A percentile compares a stretch with the other conserved stretches of the same genome.
phyloP scores from a whole-genome alignment of 2,329 filamentous ascomycete genomes.

The Xylariales sp. region DNA sequence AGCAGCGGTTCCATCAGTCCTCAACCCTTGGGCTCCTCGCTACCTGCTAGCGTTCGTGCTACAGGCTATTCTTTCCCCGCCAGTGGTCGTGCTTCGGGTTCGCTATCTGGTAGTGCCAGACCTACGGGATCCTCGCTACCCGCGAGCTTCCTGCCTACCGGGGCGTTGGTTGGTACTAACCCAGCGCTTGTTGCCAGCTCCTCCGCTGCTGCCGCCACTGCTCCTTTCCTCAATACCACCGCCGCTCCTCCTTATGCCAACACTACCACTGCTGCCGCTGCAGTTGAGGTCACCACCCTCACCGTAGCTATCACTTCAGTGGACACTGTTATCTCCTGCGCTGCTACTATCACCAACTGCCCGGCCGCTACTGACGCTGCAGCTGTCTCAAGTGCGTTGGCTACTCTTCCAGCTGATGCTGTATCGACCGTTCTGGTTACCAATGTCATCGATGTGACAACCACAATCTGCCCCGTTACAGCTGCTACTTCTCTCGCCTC shows the following conservation, averaged over 20 bases:
- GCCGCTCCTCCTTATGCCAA: conserved; percentile 5
- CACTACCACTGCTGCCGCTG: conserved; percentile 9
- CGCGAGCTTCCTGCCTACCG: no score
- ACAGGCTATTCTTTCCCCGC: no score
- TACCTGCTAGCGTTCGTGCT: no score
- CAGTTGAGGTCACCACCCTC: conserved; percentile 15
- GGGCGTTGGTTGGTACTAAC: neutral
- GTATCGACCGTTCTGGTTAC: conserved; percentile 21
- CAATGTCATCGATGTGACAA: conserved; percentile 20
- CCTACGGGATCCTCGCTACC: no score
- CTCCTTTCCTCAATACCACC: conserved; percentile 8
- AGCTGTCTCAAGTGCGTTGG: conserved; percentile 16
- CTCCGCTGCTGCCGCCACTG: neutral
- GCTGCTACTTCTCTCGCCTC: conserved; percentile 19
- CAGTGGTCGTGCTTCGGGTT: no score
- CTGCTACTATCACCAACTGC: conserved; percentile 20
- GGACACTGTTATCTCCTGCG: conserved; percentile 21
- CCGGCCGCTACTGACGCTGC: conserved; percentile 17
- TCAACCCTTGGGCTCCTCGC: no score
- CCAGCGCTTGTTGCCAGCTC: conserved; percentile 2
- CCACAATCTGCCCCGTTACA: conserved; percentile 22
- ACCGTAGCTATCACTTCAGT: conserved; percentile 18
- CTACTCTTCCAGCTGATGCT: conserved; percentile 14
- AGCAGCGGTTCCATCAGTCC: no score
- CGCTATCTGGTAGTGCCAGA: no score